These are phyloP conservation scores for Aureobasidium sp. DNA, from an alignment of 2,329 filamentous ascomycete genomes.

Conservation along the genomic window DNA sequence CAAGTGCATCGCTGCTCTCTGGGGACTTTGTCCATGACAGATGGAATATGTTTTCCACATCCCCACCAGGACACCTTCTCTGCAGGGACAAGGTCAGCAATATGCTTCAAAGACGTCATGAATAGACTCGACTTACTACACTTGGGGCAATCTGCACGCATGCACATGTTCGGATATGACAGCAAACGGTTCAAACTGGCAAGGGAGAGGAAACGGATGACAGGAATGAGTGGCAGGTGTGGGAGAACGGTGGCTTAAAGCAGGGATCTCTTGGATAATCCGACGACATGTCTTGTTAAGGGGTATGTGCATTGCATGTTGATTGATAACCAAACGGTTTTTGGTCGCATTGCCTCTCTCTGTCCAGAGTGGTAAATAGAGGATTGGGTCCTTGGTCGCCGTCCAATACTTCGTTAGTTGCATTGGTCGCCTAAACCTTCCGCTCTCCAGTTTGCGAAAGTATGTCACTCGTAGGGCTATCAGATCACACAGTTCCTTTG, in stretches of 20 bases:
- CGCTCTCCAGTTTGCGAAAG: not conserved
- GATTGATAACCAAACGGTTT: not conserved
- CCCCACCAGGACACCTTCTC: constrained; percentile 8
- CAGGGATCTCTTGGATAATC: not conserved
- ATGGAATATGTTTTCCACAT: constrained; percentile 42
- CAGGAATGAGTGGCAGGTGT: not conserved
- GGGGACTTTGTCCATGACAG: constrained; percentile 51
- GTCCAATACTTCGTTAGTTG: constrained; percentile 2
- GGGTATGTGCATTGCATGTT: constrained; percentile 4
- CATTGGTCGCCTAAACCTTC: constrained; percentile 6
- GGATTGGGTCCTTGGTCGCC: not conserved
- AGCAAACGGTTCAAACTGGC: not conserved
- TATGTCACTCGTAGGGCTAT: too few relatives aligned
- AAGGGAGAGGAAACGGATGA: not conserved
- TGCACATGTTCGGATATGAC: constrained; percentile 1
- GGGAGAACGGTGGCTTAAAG: not conserved
- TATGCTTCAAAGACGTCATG: not conserved
- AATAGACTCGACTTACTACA: constrained; percentile 22
- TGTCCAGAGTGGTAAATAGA: not conserved
- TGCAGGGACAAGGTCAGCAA: not conserved
- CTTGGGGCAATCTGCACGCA: constrained; percentile 31
- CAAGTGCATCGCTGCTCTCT: constrained; percentile 53
- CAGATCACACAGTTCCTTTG: too few relatives aligned
- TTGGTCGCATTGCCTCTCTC: not conserved
- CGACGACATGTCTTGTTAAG: not conserved